Evolutionary conservation across 768 basidiomycete genomes (phyloP).

Genomic region (Calocybe indica): DNA sequence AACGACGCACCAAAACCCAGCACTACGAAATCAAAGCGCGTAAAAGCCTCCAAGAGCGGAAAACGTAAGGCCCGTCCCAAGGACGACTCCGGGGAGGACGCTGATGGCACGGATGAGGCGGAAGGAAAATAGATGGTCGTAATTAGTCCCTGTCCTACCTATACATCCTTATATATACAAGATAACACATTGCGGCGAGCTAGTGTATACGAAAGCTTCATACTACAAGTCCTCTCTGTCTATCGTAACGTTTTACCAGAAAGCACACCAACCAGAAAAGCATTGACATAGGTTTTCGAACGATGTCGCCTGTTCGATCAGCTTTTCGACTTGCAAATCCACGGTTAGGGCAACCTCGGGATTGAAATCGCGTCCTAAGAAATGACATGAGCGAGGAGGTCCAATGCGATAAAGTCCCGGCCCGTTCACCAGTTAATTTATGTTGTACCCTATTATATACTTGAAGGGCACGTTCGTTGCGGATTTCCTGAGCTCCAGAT

Average conservation of each 20-base stretch:
- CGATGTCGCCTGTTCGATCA: slow-evolving; percentile 90
- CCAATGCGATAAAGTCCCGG: not conserved
- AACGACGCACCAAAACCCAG: no score
- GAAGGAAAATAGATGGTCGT: no score
- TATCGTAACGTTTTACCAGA: slow-evolving; percentile 46
- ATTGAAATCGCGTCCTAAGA: slow-evolving; percentile 86
- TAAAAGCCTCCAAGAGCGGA: no score
- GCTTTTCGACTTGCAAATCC: slow-evolving; percentile 82
- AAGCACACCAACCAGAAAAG: slow-evolving; percentile 93
- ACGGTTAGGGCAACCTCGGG: slow-evolving; percentile 71
- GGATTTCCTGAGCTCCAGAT: slow-evolving; percentile 72
- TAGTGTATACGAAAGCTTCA: no score
- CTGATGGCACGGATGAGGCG: no score
- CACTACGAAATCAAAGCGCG: no score
- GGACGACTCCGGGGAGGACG: no score
- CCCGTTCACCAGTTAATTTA: slow-evolving; percentile 77
- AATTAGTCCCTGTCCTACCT: no score
- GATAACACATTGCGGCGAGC: no score
- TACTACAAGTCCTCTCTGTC: no score
- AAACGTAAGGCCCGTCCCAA: no score
- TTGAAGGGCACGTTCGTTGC: slow-evolving; percentile 84
- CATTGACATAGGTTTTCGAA: slow-evolving; percentile 95
- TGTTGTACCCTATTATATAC: slow-evolving; percentile 95
- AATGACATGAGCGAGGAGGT: not conserved
- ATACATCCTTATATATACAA: no score